Evolutionary conservation across 768 basidiomycete species (phyloP).

Genomic region (Boletus barrowsii): DNA sequence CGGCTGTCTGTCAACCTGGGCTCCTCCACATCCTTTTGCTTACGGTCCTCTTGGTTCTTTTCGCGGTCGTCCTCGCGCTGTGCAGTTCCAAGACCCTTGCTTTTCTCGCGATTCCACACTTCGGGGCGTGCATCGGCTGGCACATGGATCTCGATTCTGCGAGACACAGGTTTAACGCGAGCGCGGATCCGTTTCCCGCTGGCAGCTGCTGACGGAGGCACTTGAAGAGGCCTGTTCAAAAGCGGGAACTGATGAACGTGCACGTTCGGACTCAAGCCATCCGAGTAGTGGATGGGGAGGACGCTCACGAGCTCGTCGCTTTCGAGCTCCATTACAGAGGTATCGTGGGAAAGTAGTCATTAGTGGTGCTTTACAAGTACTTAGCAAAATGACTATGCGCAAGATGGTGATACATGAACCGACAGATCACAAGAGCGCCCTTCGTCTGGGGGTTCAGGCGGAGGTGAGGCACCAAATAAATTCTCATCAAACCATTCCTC

Average conservation of each 20-base stretch:
- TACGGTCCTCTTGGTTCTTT: constrained; percentile 61
- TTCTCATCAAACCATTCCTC: constrained; percentile 10
- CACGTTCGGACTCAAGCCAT: constrained; percentile 56
- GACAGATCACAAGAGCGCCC: constrained; percentile 5
- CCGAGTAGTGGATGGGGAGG: constrained; percentile 72
- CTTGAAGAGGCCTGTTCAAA: constrained; percentile 66
- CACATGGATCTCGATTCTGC: constrained; percentile 72
- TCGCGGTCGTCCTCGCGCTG: constrained; percentile 73
- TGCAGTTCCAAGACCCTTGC: constrained; percentile 62
- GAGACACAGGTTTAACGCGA: constrained; percentile 61
- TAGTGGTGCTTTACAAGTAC: no score
- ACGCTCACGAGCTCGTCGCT: constrained; percentile 63
- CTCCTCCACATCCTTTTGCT: constrained; percentile 49
- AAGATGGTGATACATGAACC: constrained; percentile 1
- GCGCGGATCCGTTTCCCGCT: constrained; percentile 78
- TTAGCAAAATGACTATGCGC: not conserved
- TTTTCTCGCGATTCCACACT: constrained; percentile 75
- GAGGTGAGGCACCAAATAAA: not conserved
- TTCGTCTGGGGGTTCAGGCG: constrained; percentile 7
- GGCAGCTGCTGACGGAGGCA: constrained; percentile 66
- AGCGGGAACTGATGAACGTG: constrained; percentile 84
- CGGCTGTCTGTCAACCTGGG: constrained; percentile 67
- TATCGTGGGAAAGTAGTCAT: constrained; percentile 16
- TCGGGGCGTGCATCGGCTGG: constrained; percentile 79
- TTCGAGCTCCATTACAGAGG: constrained; percentile 18